Evolutionary conservation across 805 yeast genomes (phyloP), one percentile per base, ranked within the genome.

Genomic region (Yueomyces sinensis): DNA sequence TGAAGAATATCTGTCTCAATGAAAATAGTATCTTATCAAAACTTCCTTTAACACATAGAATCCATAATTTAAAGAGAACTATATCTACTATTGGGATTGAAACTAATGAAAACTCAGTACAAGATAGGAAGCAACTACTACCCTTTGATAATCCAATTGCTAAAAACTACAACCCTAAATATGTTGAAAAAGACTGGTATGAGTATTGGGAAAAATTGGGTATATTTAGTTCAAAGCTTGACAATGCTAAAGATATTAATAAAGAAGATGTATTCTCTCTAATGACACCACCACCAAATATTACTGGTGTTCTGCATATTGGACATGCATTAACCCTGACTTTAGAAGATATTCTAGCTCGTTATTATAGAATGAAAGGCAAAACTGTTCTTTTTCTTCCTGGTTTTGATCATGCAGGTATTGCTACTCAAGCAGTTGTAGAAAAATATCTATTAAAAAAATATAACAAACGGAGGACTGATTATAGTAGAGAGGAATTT

Each of bases 361-460:
- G 98, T 59, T 89, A 72, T 68, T 75, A 91, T 69, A 79, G 97
- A 65, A 91, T 89, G 97, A 76, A 75, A 59, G 97, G 97, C 32
- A 82, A 82, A 60, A 84, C 96, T 35, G 86, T 86, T 5, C 64
- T 89, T 41, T 91, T 80, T 61, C 56, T 89, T 36, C 97, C 97
- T 31, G 98, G 98, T 25, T 89, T 89, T 54, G 97, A 89, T 62
- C 98, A 89, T 57, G 97, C 97, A 20, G 98, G 98, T 68, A 89
- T 89, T 58, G 93, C 95, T 27, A 91, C 97, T 7, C 98, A 89
- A 62, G 81, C 95, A 14, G 96, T 91, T 43, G 97, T 89, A 41
- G 98, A 89, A 64, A 89, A 89, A 63, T 84, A 78, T 63, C 58
- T 89, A 31, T 83, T 93, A 93, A 80, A 82, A 37, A 70, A 72